Evolutionary conservation across 306 rosid genomes (phyloP).

Genomic region (Bauhinia variegata): DNA sequence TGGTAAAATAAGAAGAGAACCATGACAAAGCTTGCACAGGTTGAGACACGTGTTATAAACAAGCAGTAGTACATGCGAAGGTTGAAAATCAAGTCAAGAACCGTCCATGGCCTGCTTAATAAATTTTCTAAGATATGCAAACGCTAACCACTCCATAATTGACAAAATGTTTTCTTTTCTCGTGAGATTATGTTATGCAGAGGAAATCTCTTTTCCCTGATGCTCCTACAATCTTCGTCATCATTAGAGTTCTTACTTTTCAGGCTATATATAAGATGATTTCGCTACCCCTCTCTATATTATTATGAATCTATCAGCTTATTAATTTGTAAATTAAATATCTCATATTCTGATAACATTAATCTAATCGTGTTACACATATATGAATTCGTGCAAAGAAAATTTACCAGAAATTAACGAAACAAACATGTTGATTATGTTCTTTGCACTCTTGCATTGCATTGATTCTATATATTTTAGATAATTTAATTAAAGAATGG

Average conservation of each 20-base stretch:
- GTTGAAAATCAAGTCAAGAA: slow-evolving; percentile 34
- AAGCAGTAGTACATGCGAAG: neutral
- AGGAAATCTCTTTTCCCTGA: too few species aligned
- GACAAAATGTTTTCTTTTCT: neutral
- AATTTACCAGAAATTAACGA: slow-evolving; percentile 7
- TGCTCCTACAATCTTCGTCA: too few species aligned
- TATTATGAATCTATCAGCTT: too few species aligned
- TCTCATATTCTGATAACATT: too few species aligned
- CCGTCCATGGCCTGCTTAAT: slow-evolving; percentile 45
- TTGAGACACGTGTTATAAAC: slow-evolving; percentile 15
- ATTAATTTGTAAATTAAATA: too few species aligned
- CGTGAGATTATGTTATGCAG: neutral
- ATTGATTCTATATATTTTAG: too few species aligned
- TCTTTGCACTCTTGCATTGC: too few species aligned
- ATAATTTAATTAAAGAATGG: too few species aligned
- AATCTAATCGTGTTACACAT: neutral
- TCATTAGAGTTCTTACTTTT: too few species aligned
- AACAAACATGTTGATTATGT: neutral
- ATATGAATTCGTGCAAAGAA: slow-evolving; percentile 9
- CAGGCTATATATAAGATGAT: too few species aligned
- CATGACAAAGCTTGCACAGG: slow-evolving; percentile 3
- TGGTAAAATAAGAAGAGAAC: neutral
- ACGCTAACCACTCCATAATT: neutral
- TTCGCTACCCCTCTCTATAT: too few species aligned
- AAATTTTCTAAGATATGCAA: slow-evolving; percentile 2